phyloP scores from a whole-genome alignment of 176 grass and related monocot species.

The Paspalum vaginatum region DNA sequence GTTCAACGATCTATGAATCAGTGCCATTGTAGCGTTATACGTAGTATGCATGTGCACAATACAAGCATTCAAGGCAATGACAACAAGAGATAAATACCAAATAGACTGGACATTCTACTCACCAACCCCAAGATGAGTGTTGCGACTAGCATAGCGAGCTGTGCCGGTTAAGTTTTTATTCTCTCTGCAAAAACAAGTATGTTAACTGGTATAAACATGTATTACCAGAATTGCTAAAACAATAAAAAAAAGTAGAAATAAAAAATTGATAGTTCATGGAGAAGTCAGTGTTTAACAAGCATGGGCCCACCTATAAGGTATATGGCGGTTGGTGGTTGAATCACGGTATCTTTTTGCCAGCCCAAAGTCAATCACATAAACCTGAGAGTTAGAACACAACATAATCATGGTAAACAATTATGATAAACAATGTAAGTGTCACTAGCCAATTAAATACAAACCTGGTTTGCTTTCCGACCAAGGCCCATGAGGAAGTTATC shows the following conservation, averaged over 20 bases:
- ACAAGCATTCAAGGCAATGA: slow-evolving; percentile 20
- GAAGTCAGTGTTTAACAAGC: not conserved
- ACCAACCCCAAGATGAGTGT: slow-evolving; percentile 79
- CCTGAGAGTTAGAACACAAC: slow-evolving; percentile 48
- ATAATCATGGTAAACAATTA: slow-evolving; percentile 20
- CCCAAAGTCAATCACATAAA: slow-evolving; percentile 87
- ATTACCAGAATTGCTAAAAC: slow-evolving; percentile 2
- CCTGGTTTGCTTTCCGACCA: slow-evolving; percentile 85
- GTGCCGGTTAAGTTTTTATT: slow-evolving; percentile 83
- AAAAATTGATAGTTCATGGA: not conserved
- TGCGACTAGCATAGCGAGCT: slow-evolving; percentile 73
- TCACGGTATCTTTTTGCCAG: slow-evolving; percentile 87
- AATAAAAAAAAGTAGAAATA: not conserved
- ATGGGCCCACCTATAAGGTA: slow-evolving; percentile 64
- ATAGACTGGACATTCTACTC: slow-evolving; percentile 25
- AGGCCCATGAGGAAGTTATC: slow-evolving; percentile 91
- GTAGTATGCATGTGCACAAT: slow-evolving; percentile 23
- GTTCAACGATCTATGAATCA: not conserved
- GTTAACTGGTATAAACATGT: slow-evolving; percentile 5
- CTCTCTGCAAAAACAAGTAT: slow-evolving; percentile 46
- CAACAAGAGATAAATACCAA: slow-evolving; percentile 16
- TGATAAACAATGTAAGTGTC: slow-evolving; percentile 7
- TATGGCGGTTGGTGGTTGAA: slow-evolving; percentile 68
- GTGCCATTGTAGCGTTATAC: not conserved
- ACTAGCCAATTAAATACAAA: slow-evolving; percentile 27